Evolutionary conservation across 805 yeast genomes (phyloP).

Genomic region (Saccharomycopsis oosterbeekiorum): DNA sequence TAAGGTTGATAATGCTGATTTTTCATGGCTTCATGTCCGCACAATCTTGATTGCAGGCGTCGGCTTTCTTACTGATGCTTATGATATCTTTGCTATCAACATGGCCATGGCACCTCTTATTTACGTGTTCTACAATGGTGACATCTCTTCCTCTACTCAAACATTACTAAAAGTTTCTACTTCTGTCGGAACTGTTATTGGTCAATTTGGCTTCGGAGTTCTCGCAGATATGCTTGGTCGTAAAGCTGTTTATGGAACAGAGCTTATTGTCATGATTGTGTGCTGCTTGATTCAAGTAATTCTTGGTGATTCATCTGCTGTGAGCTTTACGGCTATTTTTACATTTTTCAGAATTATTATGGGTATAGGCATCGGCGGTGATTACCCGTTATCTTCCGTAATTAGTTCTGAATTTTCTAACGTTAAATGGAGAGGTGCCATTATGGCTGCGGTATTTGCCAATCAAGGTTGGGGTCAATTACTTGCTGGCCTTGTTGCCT

Average conservation of each 20-base stretch:
- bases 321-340: conserved; percentile 65
- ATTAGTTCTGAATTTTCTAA: conserved; percentile 88
- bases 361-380: conserved; percentile 98
- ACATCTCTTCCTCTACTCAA: conserved; percentile 57
- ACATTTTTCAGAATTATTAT: conserved; percentile 71
- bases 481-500: conserved; percentile 74
- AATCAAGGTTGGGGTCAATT: conserved; percentile 97
- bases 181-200: conserved; percentile 89
- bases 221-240: conserved; percentile 78
- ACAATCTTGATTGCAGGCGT: conserved; percentile 80
- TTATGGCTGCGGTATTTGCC: conserved; percentile 92
- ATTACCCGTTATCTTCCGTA: conserved; percentile 85
- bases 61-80: conserved; percentile 88
- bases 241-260: conserved; percentile 79
- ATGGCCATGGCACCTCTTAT: conserved; percentile 71
- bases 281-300: conserved; percentile 74
- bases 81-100: conserved; percentile 86
- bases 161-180: conserved; percentile 81
- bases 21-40: conserved; percentile 77
- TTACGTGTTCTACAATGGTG: conserved; percentile 60
- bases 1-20: conserved; percentile 68
- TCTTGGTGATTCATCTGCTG: conserved; percentile 61
- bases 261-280: conserved; percentile 72
- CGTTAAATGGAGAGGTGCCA: conserved; percentile 96
- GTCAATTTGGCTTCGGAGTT: conserved; percentile 79